Evolutionary conservation across 371 early-diverging fungal species (phyloP), one percentile per base, ranked within the genome.

Genomic region (Synchytrium microbalum): DNA sequence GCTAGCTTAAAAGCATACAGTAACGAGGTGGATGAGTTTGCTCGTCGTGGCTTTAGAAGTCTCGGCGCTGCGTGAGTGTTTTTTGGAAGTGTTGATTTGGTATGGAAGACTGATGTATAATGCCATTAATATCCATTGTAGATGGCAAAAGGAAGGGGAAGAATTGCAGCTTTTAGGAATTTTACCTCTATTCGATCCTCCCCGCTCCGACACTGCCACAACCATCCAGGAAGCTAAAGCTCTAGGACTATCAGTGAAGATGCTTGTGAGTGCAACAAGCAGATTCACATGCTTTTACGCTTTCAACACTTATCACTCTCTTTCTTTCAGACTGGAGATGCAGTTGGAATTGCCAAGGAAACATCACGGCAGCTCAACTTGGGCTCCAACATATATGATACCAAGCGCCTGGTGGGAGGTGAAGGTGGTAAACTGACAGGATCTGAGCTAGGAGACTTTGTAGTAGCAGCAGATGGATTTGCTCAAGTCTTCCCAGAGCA

Each of bases 401-500:
- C 66, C 59, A 58, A 63, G 30, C 13, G 25, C 13, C 59, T 62
- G 2, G 63, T 69, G 54, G 65, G 33, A 23, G 54, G 58, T 5
- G n/a, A 8, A 1, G 65, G 38, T 26, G 57, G 54, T 3, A 16
- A 8, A 2, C 31, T 64, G 61, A 25, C 61, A 13, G 68, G 68
- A 19, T 60, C 60, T 3, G 68, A 68, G 32, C 31, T 60, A 10
- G 32, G 58, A 38, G 68, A 68, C 52, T 68, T 68, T 52, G 61
- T 64, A 23, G 64, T 56, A 1, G 64, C 64, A 19, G 69, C 66
- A 1, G 69, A 69, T 25, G 66, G 69, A 19, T 70, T 67, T 67
- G 73, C 60, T 32, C 67, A 63, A 54, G 69, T 66, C 62, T 69
- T 51, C 60, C 61, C 56, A 13, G 86, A 86, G 67, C 88, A 92